phyloP scores from a whole-genome alignment of 1,139 yeast species.

The Geotrichum citri-aurantii region DNA sequence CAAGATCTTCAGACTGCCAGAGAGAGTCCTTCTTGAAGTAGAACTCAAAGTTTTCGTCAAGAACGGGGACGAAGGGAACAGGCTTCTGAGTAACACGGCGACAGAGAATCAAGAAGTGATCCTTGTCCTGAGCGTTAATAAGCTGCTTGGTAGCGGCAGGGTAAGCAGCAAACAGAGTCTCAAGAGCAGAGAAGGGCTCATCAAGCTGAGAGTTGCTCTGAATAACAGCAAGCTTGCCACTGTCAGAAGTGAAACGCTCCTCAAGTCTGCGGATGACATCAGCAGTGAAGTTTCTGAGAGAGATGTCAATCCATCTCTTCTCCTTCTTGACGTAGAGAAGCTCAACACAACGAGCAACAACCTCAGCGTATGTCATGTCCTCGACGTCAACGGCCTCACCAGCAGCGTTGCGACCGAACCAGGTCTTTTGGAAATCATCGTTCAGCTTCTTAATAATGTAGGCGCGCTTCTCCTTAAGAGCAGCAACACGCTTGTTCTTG shows the following conservation, averaged over 20 bases:
- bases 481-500: constrained; percentile 79
- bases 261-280: constrained; percentile 88
- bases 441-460: constrained; percentile 80
- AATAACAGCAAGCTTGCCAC: constrained; percentile 52
- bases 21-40: constrained; percentile 97
- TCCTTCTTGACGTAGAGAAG: constrained; percentile 80
- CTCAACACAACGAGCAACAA: constrained; percentile 80
- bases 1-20: constrained; percentile 98
- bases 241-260: constrained; percentile 75
- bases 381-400: constrained; percentile 84
- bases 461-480: constrained; percentile 75
- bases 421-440: constrained; percentile 94
- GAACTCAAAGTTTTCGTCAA: constrained; percentile 89
- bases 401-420: constrained; percentile 77
- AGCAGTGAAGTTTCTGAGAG: constrained; percentile 84
- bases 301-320: constrained; percentile 78
- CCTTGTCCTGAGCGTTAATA: constrained; percentile 92
- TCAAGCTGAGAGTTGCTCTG: constrained; percentile 68
- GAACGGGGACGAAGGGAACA: constrained; percentile 93
- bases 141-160: constrained; percentile 74
- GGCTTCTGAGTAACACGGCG: constrained; percentile 89
- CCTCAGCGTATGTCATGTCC: constrained; percentile 94
- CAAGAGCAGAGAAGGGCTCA: constrained; percentile 56
- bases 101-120: constrained; percentile 81
- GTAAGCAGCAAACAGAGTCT: constrained; percentile 57